A percentile compares a stretch with the other conserved stretches of the same genome.
Conservation (phyloP, 306 rosid species). For the Vachellia collinsii region DNA sequence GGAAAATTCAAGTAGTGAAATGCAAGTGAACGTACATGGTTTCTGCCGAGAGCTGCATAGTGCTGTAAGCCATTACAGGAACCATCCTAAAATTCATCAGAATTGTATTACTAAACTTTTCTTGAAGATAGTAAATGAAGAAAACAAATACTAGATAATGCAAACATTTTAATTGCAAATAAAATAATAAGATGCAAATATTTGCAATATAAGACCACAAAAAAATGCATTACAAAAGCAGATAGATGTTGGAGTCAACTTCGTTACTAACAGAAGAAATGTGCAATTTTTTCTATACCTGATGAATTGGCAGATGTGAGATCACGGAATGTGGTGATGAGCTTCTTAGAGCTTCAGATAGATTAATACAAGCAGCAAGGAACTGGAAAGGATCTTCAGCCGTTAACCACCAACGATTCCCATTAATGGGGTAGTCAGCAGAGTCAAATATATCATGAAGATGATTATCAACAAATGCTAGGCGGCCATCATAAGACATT, state of each 20-base stretch:
- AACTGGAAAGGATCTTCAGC: conserved; percentile 95
- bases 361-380: conserved; percentile 80
- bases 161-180: not conserved
- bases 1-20: conserved; percentile 18
- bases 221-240: not conserved
- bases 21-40: conserved; percentile 55
- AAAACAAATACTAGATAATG: not conserved
- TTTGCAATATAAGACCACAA: not conserved
- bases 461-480: conserved; percentile 75
- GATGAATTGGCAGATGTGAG: conserved; percentile 82
- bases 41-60: conserved; percentile 90
- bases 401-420: conserved; percentile 82
- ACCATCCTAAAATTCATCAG: conserved; percentile 65
- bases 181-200: not conserved
- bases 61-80: conserved; percentile 95
- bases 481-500: conserved; percentile 69
- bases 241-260: conserved; percentile 9
- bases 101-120: conserved; percentile 29
- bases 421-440: conserved; percentile 70
- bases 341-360: conserved; percentile 78
- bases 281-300: conserved; percentile 59
- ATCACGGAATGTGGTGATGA: conserved; percentile 68
- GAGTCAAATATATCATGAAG: conserved; percentile 74
- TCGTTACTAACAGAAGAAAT: not conserved
- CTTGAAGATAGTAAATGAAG: not conserved